Conservation (phyloP, 352 stramenopile species). For the Blastocystis sp. region DNA sequence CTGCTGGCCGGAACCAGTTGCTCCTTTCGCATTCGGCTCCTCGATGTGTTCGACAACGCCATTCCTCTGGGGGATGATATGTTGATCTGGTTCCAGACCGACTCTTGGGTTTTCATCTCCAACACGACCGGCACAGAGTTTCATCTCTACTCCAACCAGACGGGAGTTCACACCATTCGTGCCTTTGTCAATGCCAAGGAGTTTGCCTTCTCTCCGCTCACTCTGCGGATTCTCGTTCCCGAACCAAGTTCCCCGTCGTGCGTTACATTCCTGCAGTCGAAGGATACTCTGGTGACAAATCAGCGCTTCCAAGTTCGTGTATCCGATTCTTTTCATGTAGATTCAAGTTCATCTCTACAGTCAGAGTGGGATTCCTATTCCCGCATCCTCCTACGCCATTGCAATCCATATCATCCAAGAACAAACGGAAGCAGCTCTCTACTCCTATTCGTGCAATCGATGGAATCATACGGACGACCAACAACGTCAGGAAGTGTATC, state of each 20-base stretch:
- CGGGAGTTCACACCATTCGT: not conserved
- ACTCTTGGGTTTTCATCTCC: no score
- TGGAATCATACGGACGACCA: not conserved
- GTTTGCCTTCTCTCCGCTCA: not conserved
- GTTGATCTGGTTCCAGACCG: not conserved
- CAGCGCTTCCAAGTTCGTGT: not conserved
- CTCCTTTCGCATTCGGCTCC: not conserved
- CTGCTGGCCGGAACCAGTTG: not conserved
- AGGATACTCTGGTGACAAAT: not conserved
- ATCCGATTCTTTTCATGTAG: not conserved
- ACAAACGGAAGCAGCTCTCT: no score
- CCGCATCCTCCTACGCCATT: not conserved
- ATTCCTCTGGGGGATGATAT: no score
- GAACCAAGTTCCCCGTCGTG: not conserved
- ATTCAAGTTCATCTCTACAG: not conserved
- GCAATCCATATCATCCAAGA: not conserved
- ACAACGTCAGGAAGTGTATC: not conserved
- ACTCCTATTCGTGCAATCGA: not conserved
- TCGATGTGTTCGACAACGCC: not conserved
- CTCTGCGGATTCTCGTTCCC: not conserved
- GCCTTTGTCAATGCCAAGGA: not conserved
- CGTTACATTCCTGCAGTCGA: not conserved
- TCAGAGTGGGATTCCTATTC: not conserved
- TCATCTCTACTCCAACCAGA: not conserved
- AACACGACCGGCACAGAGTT: not conserved